These are phyloP conservation scores for Ogataea siamensis DNA, from an alignment of 805 yeast genomes.

Conservation along the genomic window DNA sequence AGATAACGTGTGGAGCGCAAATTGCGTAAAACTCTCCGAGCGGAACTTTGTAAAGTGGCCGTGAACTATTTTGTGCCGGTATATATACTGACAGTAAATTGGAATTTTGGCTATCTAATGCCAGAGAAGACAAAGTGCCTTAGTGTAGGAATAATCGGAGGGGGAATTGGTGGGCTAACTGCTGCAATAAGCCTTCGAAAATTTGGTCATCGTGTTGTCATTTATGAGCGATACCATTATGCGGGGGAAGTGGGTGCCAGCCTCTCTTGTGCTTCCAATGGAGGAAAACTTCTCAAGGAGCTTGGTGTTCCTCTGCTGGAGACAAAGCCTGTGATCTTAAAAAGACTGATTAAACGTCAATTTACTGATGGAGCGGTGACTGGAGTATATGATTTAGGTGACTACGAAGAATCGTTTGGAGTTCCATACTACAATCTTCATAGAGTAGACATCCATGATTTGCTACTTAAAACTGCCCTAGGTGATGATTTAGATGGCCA, in stretches of 20 bases:
- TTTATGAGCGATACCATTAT: conserved; percentile 31
- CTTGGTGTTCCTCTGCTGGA: conserved; percentile 28
- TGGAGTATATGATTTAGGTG: conserved; percentile 29
- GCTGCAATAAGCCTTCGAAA: conserved; percentile 29
- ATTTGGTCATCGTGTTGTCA: conserved; percentile 28
- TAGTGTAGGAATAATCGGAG: conserved; percentile 29
- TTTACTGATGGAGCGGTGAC: conserved; percentile 28
- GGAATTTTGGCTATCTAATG: conserved; percentile 1
- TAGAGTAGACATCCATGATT: conserved; percentile 29
- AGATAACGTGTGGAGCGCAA: conserved; percentile 4
- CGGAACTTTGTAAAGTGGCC: conserved; percentile 2
- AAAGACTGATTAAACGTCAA: conserved; percentile 25
- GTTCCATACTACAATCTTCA: conserved; percentile 32
- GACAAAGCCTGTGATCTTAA: conserved; percentile 28
- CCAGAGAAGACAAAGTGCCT: conserved; percentile 12
- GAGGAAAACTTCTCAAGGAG: conserved; percentile 30
- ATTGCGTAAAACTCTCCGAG: conserved; percentile 3
- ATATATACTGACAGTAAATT: background rate
- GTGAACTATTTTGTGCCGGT: background rate
- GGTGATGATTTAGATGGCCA: conserved; percentile 24
- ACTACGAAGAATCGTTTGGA: conserved; percentile 30
- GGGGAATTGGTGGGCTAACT: conserved; percentile 31
- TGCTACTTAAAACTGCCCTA: conserved; percentile 24
- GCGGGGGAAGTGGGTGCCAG: conserved; percentile 35
- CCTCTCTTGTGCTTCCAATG: conserved; percentile 33